Evolutionary conservation across 345 rosid species (phyloP), one percentile per base, ranked within the genome.

Genomic region (Garcia nutans): DNA sequence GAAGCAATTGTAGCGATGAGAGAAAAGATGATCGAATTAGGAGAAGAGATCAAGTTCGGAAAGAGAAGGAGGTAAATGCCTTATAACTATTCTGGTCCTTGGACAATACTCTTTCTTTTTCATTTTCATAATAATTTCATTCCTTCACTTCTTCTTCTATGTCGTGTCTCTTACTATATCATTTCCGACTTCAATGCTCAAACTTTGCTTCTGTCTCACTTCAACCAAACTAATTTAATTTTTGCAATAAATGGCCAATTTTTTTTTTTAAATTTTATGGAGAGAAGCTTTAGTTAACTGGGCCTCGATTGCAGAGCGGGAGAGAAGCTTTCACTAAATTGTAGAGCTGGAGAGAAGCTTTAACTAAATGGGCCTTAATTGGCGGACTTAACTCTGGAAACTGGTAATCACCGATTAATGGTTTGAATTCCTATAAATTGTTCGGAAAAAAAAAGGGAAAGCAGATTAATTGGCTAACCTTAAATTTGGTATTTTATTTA

Each of bases 21-120:
- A 73, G 86, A 89, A 87, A 33, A 82, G 89, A 82, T 82, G 82
- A 55, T 88, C 85, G 60, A 89, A 85, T 70, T 85, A 91, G 15
- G 89, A 76, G 55, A 92, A 78, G 73, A 92, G 84, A 76, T 86
- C 82, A 45, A 88, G 81, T 78, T 86, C 86, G 11, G 89, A 76
- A 49, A 92, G 89, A 44, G 92, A 83, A 42, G 97, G 97, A 57
- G 94, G 94, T 82, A 92, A 79, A 80, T 86, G 90, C 78, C 97
- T 83, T 59, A 92, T 83, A 71, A 92, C 93, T 58, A 92, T 89
- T 84, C 89, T 92, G 73, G 84, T 89, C 78, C 87, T 86, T 74
- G 76, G 81, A 72, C 72, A 70, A 12, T 82, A 83, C 56, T 83
- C 86, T 83, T 89, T 86, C 88, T 83, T 85, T 64, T 63, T 45